Evolutionary conservation across 169 alveolate species (phyloP), one percentile per base, ranked within the genome.

Genomic region (Cyclospora cayetanensis): DNA sequence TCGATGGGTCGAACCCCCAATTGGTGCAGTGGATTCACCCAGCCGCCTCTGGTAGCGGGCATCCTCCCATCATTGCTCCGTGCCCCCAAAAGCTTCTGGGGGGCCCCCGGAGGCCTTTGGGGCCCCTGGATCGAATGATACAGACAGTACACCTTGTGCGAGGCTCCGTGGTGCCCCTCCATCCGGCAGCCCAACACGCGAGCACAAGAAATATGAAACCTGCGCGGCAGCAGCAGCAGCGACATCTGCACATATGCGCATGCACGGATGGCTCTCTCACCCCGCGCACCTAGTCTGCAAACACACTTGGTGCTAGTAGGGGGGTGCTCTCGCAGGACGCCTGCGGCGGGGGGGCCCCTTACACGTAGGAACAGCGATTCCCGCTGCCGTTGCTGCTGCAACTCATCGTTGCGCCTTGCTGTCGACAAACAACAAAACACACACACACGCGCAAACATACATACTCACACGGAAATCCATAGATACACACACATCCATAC

Each of bases 401-500:
- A 74, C 53, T 25, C 31, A 43, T 39, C 22, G 92, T 85, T 31
- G 92, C 92, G 2, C 92, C 92, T 85, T 85, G 92, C 92, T 85
- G 92, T 74, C 55, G 27, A n/a, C 34, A 9, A 9, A 50, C 25
- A 50, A 11, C 60, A 9, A 50, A 11, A 50, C 60, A 9, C 18
- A 50, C 18, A 50, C 60, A 50, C 60, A 50, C 18, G 60, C 18
- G 18, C 18, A 50, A 9, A 50, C 60, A 50, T 50, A 50, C 18
- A 50, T 50, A 50, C 60, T 11, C 60, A 50, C 18, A 50, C 60
- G 60, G 25, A 50, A 9, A 50, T 18, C 25, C 18, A 50, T 18
- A 50, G 9, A 50, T 18, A 50, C 18, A 50, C 60, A 50, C 18
- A 50, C 60, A 50, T 50, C 9, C 60, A 50, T 50, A 50, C 18